These are phyloP conservation scores for Talaromyces sp. DNA, from an alignment of 2,329 filamentous ascomycete species.

Conservation along the genomic window DNA sequence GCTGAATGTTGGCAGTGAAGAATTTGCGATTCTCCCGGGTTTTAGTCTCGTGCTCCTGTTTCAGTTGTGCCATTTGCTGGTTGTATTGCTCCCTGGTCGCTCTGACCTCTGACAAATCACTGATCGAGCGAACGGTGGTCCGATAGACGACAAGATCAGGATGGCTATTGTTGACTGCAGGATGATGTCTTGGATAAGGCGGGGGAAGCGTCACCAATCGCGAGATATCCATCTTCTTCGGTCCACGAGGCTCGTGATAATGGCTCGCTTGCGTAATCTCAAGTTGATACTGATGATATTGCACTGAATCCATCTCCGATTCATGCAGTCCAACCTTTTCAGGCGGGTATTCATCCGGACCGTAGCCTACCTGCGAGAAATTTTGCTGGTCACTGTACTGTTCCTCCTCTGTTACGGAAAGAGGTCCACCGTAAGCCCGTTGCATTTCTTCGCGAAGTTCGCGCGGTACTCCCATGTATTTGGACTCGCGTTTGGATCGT, in stretches of 20 bases:
- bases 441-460: conserved; percentile 70
- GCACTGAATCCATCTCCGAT: conserved; percentile 26
- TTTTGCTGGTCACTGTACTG: conserved; percentile 24
- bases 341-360: conserved; percentile 58
- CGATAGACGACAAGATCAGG: conserved; percentile 80
- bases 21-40: conserved; percentile 60
- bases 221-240: conserved; percentile 72
- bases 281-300: conserved; percentile 19
- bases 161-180: conserved; percentile 93
- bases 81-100: conserved; percentile 56
- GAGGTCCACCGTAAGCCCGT: conserved; percentile 51
- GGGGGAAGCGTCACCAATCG: conserved; percentile 88
- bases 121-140: conserved; percentile 66
- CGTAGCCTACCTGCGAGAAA: conserved; percentile 36
- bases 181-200: conserved; percentile 89
- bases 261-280: conserved; percentile 4
- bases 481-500: conserved; percentile 83
- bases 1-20: conserved; percentile 71
- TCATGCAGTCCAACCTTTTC: conserved; percentile 63
- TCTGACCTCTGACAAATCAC: conserved; percentile 68
- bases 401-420: conserved; percentile 26
- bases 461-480: conserved; percentile 90
- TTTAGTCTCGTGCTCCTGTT: conserved; percentile 51
- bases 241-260: conserved; percentile 33
- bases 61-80: conserved; percentile 50